Percentiles rank a stretch among this genome's conserved stretches.
Conservation (phyloP, 1,139 yeast genomes). For the Saccharomyces hybrid region DNA sequence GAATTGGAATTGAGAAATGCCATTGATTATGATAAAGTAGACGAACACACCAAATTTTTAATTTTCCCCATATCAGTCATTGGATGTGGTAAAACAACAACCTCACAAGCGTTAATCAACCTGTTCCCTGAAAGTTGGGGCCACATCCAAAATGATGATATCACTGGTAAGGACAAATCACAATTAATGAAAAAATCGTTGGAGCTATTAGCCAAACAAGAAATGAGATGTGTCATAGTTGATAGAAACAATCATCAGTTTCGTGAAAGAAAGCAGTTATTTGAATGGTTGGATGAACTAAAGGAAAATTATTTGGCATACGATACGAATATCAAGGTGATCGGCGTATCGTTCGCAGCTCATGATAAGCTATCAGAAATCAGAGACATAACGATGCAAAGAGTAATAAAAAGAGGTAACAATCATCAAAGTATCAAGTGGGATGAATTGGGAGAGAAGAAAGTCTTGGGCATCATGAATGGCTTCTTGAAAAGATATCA, state of each 20-base stretch:
- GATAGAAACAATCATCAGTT: conserved; percentile 79
- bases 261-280: conserved; percentile 61
- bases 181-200: conserved; percentile 49
- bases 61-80: conserved; percentile 81
- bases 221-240: conserved; percentile 49
- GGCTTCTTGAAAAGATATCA: conserved; percentile 71
- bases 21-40: conserved; percentile 27
- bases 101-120: conserved; percentile 50
- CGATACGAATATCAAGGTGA: conserved; percentile 39
- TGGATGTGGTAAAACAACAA: conserved; percentile 94
- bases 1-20: conserved; percentile 33
- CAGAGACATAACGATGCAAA: conserved; percentile 42
- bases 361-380: conserved; percentile 29
- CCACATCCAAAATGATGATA: conserved; percentile 78
- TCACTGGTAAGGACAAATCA: conserved; percentile 43
- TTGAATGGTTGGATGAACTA: conserved; percentile 44
- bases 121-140: conserved; percentile 57
- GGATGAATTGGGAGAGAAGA: conserved; percentile 38
- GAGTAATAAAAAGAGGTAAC: conserved; percentile 71
- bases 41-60: conserved; percentile 44
- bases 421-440: conserved; percentile 81
- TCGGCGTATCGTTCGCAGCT: conserved; percentile 67
- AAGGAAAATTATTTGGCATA: conserved; percentile 36
- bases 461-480: conserved; percentile 55
- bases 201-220: conserved; percentile 33